phyloP scores from a whole-genome alignment of 2,329 filamentous ascomycete genomes.

The Claviceps arundinis region DNA sequence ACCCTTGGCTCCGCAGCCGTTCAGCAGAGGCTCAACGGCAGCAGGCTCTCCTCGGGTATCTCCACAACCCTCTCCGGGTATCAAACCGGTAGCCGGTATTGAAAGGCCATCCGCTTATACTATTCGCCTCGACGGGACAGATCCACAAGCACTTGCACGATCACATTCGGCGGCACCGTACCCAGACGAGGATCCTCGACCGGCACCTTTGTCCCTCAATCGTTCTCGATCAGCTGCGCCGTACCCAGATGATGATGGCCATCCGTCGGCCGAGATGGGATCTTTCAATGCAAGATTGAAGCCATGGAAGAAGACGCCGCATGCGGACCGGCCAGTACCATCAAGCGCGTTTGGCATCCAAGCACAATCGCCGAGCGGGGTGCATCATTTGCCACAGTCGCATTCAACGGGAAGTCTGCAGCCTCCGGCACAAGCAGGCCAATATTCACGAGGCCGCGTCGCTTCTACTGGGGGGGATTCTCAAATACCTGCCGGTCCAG shows the following conservation, averaged over 20 bases:
- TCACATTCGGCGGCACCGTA: slow-evolving; percentile 53
- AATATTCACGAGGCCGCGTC: slow-evolving; percentile 26
- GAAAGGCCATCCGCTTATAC: slow-evolving; percentile 37
- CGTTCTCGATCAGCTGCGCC: slow-evolving; percentile 35
- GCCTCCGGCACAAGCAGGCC: slow-evolving; percentile 16
- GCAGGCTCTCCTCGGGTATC: slow-evolving; percentile 22
- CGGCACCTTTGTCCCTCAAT: slow-evolving; percentile 31
- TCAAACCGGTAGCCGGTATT: slow-evolving; percentile 20
- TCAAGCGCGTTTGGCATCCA: slow-evolving; percentile 42
- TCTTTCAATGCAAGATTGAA: slow-evolving; percentile 33
- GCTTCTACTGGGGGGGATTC: slow-evolving; percentile 32
- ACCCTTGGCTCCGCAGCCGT: slow-evolving; percentile 6
- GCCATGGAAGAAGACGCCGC: slow-evolving; percentile 30
- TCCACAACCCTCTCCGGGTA: slow-evolving; percentile 28
- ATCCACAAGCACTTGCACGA: slow-evolving; percentile 19
- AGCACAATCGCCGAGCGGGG: slow-evolving; percentile 22
- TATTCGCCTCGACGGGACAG: slow-evolving; percentile 29
- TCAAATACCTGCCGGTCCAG: slow-evolving; percentile 17
- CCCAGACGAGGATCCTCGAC: slow-evolving; percentile 48
- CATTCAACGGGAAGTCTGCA: slow-evolving; percentile 35
- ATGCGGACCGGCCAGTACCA: slow-evolving; percentile 35
- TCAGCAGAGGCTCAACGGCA: slow-evolving; percentile 5
- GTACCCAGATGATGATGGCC: slow-evolving; percentile 40
- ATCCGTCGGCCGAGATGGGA: slow-evolving; percentile 21
- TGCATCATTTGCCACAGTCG: slow-evolving; percentile 26